phyloP scores from a whole-genome alignment of 1,139 yeast genomes.

The Suhomyces wounanorum region DNA sequence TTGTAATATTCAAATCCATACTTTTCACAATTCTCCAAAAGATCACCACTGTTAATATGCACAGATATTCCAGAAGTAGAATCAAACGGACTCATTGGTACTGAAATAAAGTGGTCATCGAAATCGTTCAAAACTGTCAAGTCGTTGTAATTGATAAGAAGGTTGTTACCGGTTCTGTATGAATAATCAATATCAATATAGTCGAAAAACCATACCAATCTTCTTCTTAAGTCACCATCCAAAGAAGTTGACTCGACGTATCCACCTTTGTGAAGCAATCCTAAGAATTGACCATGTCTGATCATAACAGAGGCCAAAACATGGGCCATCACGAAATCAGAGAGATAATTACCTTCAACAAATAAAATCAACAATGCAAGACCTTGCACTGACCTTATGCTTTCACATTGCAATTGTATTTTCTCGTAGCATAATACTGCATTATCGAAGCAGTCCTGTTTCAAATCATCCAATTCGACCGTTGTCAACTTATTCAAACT shows the following conservation, averaged over 20 bases:
- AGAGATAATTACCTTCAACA: conserved; percentile 26
- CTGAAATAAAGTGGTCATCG: conserved; percentile 13
- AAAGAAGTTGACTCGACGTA: conserved; percentile 9
- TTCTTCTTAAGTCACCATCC: conserved; percentile 17
- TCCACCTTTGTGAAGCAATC: conserved; percentile 11
- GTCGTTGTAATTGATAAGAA: conserved; percentile 18
- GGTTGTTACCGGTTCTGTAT: conserved; percentile 27
- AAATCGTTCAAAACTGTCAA: conserved; percentile 20
- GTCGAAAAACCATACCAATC: conserved; percentile 28
- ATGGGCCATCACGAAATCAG: conserved; percentile 27
- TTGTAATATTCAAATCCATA: conserved; percentile 17
- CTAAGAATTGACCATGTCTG: conserved; percentile 25
- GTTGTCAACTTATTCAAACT: not conserved
- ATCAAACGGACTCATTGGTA: conserved; percentile 12
- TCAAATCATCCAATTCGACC: conserved; percentile 9
- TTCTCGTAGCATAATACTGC: conserved; percentile 26
- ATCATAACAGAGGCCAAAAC: conserved; percentile 24
- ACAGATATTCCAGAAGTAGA: not conserved
- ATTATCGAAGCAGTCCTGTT: conserved; percentile 18
- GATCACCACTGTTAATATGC: conserved; percentile 3
- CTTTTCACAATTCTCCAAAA: conserved; percentile 7
- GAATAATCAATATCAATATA: conserved; percentile 24
- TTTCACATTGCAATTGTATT: conserved; percentile 23
- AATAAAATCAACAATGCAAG: conserved; percentile 25
- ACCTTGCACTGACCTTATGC: conserved; percentile 26